Evolutionary conservation across 2,329 filamentous ascomycete genomes (phyloP).

Genomic region (Cytospora mali): DNA sequence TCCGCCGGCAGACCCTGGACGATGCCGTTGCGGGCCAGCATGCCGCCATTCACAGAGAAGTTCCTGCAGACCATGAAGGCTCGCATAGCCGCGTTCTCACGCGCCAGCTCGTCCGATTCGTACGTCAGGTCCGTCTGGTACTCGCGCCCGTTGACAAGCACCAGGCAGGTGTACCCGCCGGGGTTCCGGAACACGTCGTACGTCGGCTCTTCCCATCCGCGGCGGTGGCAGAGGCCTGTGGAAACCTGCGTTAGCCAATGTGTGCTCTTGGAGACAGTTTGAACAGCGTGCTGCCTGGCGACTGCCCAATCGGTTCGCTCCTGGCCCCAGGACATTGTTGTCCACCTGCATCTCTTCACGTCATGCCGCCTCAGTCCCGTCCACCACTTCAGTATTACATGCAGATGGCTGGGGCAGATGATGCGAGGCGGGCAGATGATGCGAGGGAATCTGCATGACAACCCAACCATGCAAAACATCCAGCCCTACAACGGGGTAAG

Average conservation of each 20-base stretch:
- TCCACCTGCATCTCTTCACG: conserved; percentile 17
- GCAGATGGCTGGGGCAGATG: conserved; percentile 20
- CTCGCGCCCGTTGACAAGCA: conserved; percentile 93
- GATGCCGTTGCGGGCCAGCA: conserved; percentile 72
- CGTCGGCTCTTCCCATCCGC: conserved; percentile 87
- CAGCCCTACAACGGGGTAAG: conserved; percentile 34
- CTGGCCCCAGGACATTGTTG: neutral
- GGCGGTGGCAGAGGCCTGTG: conserved; percentile 88
- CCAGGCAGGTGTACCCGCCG: conserved; percentile 83
- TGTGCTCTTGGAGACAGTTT: conserved; percentile 16
- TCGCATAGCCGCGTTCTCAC: conserved; percentile 92
- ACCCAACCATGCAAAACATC: conserved; percentile 38
- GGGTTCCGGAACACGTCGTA: conserved; percentile 80
- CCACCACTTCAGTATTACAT: conserved; percentile 15
- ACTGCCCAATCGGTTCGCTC: conserved; percentile 23
- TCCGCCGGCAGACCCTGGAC: conserved; percentile 66
- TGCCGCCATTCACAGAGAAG: conserved; percentile 95
- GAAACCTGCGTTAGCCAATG: conserved; percentile 24
- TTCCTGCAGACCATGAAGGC: conserved; percentile 98
- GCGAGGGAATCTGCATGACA: conserved; percentile 39
- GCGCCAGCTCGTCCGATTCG: conserved; percentile 78
- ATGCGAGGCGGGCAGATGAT: conserved; percentile 29
- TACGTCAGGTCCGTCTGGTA: conserved; percentile 91
- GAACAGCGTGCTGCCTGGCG: conserved; percentile 24
- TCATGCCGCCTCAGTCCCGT: conserved; percentile 15